Base-by-base conservation (phyloP, 2,329 filamentous ascomycete genomes). In the Fusarium poae region DNA sequence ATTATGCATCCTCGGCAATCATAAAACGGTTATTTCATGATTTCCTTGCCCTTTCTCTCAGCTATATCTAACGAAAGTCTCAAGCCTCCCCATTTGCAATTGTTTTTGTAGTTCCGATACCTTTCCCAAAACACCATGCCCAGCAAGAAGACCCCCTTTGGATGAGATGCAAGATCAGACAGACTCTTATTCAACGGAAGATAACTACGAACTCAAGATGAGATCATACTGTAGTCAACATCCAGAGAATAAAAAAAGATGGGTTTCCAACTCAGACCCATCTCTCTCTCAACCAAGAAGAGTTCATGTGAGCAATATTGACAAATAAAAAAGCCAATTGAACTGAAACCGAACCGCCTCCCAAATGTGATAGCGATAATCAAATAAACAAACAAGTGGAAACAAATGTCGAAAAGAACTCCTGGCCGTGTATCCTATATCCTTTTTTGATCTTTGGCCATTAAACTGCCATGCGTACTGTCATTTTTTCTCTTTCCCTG, bases 351-450 rank as follows among this genome's bases (percentile, higher is more conserved):
- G 5, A 21, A 50, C 59, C 64, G 53, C 57, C 57, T 59, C 67
- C 71, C 53, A 55, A 46, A 45, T 56, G 37, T 56, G 60, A 63
- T 50, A 57, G 50, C 37, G 43, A 58, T 65, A 46, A 70, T 63
- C 45, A 70, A 58, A 53, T 51, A 55, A 50, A 50, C 23, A 39
- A 18, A 34, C 15, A 16, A 34, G n/a, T n/a, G n/a, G n/a, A 34
- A 34, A 34, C 7, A 50, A 49, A 65, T 52, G 58, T 27, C 13
- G 27, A 48, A 50, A 68, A 73, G 32, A 74, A 74, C 72, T 74
- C 72, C 72, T 64, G 66, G 70, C 72, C 71, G 63, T 74, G 68
- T 74, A 75, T 74, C 72, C 72, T 74, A 72, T 74, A 70, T 71
- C 72, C 72, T 74, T 74, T 70, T 74, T 73, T 55, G 62, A 65